Evolutionary conservation across 148 eudicot genomes (phyloP), one percentile per base, ranked within the genome.

Genomic region (Polygonum aviculare): DNA sequence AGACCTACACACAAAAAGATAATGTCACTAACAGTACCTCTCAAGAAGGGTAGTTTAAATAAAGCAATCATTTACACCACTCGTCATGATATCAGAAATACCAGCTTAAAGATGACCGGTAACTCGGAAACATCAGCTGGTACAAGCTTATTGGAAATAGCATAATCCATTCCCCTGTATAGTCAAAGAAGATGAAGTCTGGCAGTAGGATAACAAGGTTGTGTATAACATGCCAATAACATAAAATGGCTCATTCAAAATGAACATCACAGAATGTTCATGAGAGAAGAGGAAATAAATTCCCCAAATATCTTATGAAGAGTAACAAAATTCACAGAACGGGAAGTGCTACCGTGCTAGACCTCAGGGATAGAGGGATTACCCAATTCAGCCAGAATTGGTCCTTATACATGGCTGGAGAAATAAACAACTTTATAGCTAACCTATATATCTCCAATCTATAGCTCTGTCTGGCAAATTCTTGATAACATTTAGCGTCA

Each of bases 1-100:
- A 72, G 52, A 72, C 75, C 75, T 72, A 19, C 54, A 72, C 72
- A 72, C 41, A 33, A 16, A 15, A 35, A 14, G 45, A 67, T 12
- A 45, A 67, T 67, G 44, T 5, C 3, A 5, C 38, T 60, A 60
- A 22, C 38, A 60, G 38, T 35, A 36, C 12, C 38, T 60, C 60
- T 10, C 69, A 60, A 60, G 2, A 38, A 60, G 63, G 26, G 18
- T 22, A 22, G 21, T 67, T 67, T 38, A 36, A 15, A 36, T 4
- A 14, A 67, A 14, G 44, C 44, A 67, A 19, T 7, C 15, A 67
- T 67, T 35, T 36, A 12, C 72, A 38, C 21, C 44, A 35, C 44
- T 62, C 69, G 9, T 62, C 69, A 62, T 22, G 69, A 67, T 67
- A 67, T 35, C 36, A 35, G 45, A 67, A 4, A 15, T 67, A 67